Base-by-base conservation (phyloP, 108 stramenopile genomes). In the Skeletonema tropicum region DNA sequence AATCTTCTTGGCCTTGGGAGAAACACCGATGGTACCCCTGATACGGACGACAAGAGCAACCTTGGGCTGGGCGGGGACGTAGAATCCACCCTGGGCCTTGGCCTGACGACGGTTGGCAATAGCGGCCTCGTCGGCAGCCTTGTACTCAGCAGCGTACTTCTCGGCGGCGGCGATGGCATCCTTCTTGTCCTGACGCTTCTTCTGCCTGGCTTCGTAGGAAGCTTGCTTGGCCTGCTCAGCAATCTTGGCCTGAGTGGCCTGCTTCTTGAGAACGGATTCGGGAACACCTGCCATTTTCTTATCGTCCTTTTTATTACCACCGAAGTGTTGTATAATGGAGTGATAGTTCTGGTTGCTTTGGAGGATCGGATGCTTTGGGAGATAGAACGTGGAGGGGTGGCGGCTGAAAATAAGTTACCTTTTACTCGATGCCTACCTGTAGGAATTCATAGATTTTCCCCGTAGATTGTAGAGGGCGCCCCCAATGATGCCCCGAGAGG, bases 1-100 rank as follows among this genome's bases (percentile, higher is more conserved):
- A 74, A 99, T 97, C 94, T 98, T 98, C 94, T 97, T 97, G 83
- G 94, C 95, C 97, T 99, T 99, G 85, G 99, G 99, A 57, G 96
- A 96, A 30, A 98, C 97, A 66, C 99, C 99, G 72, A 98, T 98
- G 90, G 95, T 98, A 98, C 99, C 99, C 55, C 98, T 94, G 77
- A 99, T 97, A 81, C 99, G 98, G 77, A 98, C 87, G 38, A 99
- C 96, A 59, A 99, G 74, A 55, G 90, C 97, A 33, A 99, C 71
- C 91, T 98, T 99, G 75, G 98, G 97, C 85, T 97, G 89, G 26
- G 97, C 89, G 35, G 98, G 97, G 60, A 99, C 98, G 81, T 86
- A 98, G 86, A 99, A 97, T 76, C 95, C 94, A 68, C 98, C 98
- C 21, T 87, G 68, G 60, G 85, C 88, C 96, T 99, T 99, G 81